Base-by-base conservation (phyloP, 192 early-diverging fungal genomes). In the Backusella parvicylindrica region DNA sequence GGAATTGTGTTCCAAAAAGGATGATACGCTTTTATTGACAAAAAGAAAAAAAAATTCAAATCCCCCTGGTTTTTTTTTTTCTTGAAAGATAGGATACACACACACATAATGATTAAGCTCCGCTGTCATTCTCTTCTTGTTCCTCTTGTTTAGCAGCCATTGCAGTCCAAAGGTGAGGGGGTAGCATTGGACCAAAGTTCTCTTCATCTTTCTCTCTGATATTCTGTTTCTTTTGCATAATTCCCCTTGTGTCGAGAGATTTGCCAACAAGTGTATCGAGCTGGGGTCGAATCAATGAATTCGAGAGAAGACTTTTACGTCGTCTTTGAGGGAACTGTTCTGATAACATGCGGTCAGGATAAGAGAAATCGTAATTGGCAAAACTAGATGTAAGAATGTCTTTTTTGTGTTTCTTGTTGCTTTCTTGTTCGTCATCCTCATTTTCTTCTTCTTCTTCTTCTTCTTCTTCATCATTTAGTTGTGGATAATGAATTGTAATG, bases 301-400 rank as follows among this genome's bases (percentile, higher is more conserved):
- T 43, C 1, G 66, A 68, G 21, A 66, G 9, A 4, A 50, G 21
- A 36, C 35, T 66, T 30, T 53, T 75, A 68, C 73, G 16, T 41
- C 65, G 32, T 49, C 41, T 41, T 26, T 68, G 21, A 21, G 47
- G 73, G 21, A 75, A 68, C 32, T 67, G 50, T 3, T 65, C 41
- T 6, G 73, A 75, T 26, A 49, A 26, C 23, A 68, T n/a, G 16
- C 73, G 64, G 31, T 75, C 73, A 13, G 64, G 33, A 26, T 68
- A 75, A 2, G 73, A 75, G 32, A 75, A 67, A 21, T 75, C 73
- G 26, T 36, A 49, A 35, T 68, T 36, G 3, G 47, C 40, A 68
- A 75, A 75, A 26, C 63, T 66, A 0, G 64, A 49, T 32, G 64
- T 28, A 16, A 66, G 11, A 18, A 68, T 7, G 12, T 41, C 65